phyloP scores from a whole-genome alignment of 2,329 filamentous ascomycete species.

The Golovinomyces cichoracearum region DNA sequence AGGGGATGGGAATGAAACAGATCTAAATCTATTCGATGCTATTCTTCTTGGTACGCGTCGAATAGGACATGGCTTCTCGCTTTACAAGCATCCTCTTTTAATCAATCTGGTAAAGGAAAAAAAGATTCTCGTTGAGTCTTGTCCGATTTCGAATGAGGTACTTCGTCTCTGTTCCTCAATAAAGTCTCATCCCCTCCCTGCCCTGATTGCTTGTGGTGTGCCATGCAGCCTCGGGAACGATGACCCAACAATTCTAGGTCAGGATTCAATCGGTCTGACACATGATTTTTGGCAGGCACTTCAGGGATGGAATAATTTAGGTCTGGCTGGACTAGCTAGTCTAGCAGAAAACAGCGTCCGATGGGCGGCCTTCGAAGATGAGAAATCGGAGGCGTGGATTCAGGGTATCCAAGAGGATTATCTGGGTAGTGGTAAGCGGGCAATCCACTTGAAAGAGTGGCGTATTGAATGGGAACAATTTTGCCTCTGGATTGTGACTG shows the following conservation, averaged over 20 bases:
- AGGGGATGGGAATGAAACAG: slow-evolving; percentile 48
- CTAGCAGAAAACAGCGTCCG: slow-evolving; percentile 80
- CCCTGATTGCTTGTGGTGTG: slow-evolving; percentile 62
- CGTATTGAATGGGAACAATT: slow-evolving; percentile 63
- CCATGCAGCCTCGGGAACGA: slow-evolving; percentile 69
- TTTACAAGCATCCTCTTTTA: slow-evolving; percentile 77
- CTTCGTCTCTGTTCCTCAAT: slow-evolving; percentile 54
- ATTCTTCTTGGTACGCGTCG: slow-evolving; percentile 64
- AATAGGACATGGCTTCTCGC: slow-evolving; percentile 68
- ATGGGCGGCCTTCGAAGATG: slow-evolving; percentile 74
- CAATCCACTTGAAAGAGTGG: slow-evolving; percentile 52
- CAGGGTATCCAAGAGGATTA: slow-evolving; percentile 48
- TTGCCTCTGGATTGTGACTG: slow-evolving; percentile 66
- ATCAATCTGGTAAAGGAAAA: slow-evolving; percentile 74
- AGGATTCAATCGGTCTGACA: slow-evolving; percentile 56
- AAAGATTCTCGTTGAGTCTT: slow-evolving; percentile 68
- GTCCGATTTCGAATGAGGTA: slow-evolving; percentile 75
- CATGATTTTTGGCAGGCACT: slow-evolving; percentile 89
- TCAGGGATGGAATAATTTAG: slow-evolving; percentile 77
- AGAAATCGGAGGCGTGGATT: slow-evolving; percentile 42
- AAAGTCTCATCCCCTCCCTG: slow-evolving; percentile 54
- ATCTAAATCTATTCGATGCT: slow-evolving; percentile 69
- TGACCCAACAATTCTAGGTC: slow-evolving; percentile 68
- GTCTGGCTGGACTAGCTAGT: slow-evolving; percentile 59
- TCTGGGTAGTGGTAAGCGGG: slow-evolving; percentile 43